Evolutionary conservation across 257 asterid species (phyloP).

Genomic region (Solanum sparsipilum): DNA sequence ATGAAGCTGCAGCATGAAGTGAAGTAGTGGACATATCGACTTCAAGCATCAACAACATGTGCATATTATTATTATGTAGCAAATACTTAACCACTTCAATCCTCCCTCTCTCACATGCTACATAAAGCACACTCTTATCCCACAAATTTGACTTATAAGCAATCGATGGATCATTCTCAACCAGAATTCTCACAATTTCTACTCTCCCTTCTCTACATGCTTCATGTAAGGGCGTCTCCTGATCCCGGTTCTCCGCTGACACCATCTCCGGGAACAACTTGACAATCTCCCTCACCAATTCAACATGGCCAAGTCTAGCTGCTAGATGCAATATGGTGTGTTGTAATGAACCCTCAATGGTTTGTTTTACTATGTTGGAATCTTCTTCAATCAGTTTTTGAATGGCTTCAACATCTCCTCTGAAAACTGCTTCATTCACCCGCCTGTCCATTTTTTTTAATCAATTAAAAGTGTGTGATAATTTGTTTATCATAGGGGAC

Average conservation of each 20-base stretch:
- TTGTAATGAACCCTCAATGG: background rate
- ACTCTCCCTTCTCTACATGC: slow-evolving; percentile 46
- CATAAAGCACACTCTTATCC: slow-evolving; percentile 21
- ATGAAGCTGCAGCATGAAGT: slow-evolving; percentile 39
- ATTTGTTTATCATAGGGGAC: background rate
- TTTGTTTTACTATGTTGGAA: background rate
- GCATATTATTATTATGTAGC: background rate
- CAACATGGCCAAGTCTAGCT: no score
- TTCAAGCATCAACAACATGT: slow-evolving; percentile 21
- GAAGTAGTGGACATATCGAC: slow-evolving; percentile 21
- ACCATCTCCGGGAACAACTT: no score
- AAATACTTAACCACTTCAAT: slow-evolving; percentile 19
- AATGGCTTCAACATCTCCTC: slow-evolving; percentile 14
- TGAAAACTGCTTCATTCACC: slow-evolving; percentile 15
- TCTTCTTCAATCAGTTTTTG: slow-evolving; percentile 8
- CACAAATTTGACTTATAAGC: slow-evolving; percentile 17
- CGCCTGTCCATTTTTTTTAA: slow-evolving; percentile 26
- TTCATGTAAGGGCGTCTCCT: slow-evolving; percentile 35
- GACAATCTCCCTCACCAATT: no score
- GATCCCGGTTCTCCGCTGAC: background rate
- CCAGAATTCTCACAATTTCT: slow-evolving; percentile 14
- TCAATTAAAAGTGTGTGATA: background rate
- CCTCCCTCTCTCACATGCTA: slow-evolving; percentile 27
- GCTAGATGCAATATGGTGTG: no score
- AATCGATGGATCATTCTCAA: slow-evolving; percentile 12